Percentiles rank a stretch among this genome's conserved stretches.
phyloP scores from a whole-genome alignment of 371 early-diverging fungal genomes.

The Syncephalastrum monosporum region DNA sequence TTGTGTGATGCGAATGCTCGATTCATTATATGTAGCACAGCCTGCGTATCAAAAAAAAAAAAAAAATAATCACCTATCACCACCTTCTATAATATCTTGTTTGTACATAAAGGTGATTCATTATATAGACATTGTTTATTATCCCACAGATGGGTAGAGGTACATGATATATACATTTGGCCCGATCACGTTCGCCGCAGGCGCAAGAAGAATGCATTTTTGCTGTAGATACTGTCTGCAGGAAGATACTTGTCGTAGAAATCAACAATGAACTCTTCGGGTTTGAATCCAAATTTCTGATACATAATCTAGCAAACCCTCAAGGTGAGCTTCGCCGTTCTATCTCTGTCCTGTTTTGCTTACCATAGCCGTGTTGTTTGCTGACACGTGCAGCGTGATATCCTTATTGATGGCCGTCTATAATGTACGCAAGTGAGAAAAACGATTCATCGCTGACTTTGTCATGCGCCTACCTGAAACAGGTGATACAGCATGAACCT shows the following conservation, averaged over 20 bases:
- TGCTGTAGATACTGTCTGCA: conserved; percentile 69
- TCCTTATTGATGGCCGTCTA: conserved; percentile 72
- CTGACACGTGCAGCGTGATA: conserved; percentile 91
- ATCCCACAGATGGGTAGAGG: too few relatives aligned
- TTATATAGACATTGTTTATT: too few relatives aligned
- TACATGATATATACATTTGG: conserved; percentile 1
- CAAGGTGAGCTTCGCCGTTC: neutral
- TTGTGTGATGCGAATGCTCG: too few relatives aligned
- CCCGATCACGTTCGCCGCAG: conserved; percentile 56
- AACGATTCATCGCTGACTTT: neutral
- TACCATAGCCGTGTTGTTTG: conserved; percentile 94
- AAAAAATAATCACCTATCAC: too few relatives aligned
- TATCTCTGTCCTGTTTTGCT: neutral
- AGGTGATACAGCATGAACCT: conserved; percentile 86
- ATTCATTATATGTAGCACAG: too few relatives aligned
- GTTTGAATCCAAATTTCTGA: conserved; percentile 94
- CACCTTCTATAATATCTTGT: too few relatives aligned
- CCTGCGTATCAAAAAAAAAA: too few relatives aligned
- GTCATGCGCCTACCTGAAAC: conserved; percentile 58
- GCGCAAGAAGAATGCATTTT: conserved; percentile 89
- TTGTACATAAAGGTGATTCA: too few relatives aligned
- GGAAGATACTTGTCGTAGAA: conserved; percentile 95
- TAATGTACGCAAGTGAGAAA: neutral
- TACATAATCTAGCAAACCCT: conserved; percentile 70
- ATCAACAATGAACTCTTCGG: conserved; percentile 86